phyloP scores from a whole-genome alignment of 805 yeast genomes.

The Candida ponderosae region DNA sequence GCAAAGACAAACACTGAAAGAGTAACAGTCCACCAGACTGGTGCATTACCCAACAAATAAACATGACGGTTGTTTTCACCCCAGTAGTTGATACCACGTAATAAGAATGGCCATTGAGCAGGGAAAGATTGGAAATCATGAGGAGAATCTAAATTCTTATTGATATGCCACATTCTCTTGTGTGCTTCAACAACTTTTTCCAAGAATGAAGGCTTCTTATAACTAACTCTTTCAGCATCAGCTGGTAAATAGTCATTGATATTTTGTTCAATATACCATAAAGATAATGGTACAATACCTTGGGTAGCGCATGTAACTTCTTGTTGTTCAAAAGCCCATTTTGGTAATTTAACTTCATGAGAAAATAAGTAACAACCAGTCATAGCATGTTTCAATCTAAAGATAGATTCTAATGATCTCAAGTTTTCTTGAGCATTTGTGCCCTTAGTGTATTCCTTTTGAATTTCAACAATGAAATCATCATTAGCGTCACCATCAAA shows the following conservation, averaged over 20 bases:
- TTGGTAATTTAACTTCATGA: slow-evolving; percentile 67
- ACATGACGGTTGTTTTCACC: slow-evolving; percentile 49
- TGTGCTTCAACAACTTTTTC: slow-evolving; percentile 61
- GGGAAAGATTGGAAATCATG: slow-evolving; percentile 72
- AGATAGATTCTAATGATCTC: slow-evolving; percentile 60
- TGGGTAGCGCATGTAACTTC: slow-evolving; percentile 76
- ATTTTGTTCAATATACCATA: slow-evolving; percentile 74
- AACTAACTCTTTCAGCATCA: slow-evolving; percentile 42
- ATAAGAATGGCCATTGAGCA: slow-evolving; percentile 63
- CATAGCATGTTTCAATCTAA: slow-evolving; percentile 74
- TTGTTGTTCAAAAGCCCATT: slow-evolving; percentile 79
- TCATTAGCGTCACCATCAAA: slow-evolving; percentile 81
- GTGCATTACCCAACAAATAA: slow-evolving; percentile 73
- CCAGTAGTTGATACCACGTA: slow-evolving; percentile 83
- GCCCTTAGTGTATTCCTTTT: slow-evolving; percentile 38
- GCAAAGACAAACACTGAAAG: slow-evolving; percentile 42
- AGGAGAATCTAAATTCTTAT: slow-evolving; percentile 58
- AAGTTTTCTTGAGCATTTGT: slow-evolving; percentile 48
- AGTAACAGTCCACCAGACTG: slow-evolving; percentile 69
- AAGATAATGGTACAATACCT: slow-evolving; percentile 50
- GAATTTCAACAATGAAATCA: slow-evolving; percentile 73
- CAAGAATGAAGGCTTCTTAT: slow-evolving; percentile 45
- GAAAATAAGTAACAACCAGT: slow-evolving; percentile 72
- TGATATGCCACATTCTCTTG: slow-evolving; percentile 69
- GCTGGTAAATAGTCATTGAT: slow-evolving; percentile 37